Percentiles rank a stretch among this genome's conserved stretches.
These are phyloP conservation scores for Calamus simplicifolius DNA, from an alignment of 176 grass and related monocot genomes.

Conservation along the genomic window DNA sequence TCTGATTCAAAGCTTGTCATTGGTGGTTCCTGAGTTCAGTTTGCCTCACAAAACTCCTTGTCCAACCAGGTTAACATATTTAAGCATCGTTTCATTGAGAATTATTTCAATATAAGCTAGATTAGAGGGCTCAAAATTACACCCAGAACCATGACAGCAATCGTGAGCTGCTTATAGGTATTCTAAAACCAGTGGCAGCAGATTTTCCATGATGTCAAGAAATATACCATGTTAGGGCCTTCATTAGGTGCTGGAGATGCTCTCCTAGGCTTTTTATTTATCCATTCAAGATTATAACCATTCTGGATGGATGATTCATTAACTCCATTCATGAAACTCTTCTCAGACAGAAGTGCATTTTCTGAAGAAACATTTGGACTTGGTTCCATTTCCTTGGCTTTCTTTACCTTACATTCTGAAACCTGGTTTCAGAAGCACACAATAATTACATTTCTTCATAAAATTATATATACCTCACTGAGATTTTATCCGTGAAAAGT, in stretches of 20 bases:
- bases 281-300: slow-evolving; percentile 11
- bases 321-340: slow-evolving; percentile 9
- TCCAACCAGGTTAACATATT: too few species aligned
- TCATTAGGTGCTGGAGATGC: slow-evolving; percentile 6
- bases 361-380: slow-evolving; percentile 9
- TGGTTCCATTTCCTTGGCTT: slow-evolving; percentile 7
- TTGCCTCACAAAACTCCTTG: too few species aligned
- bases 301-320: background rate
- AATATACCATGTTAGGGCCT: slow-evolving; percentile 2
- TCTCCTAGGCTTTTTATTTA: slow-evolving; percentile 8
- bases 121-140: too few species aligned
- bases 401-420: slow-evolving; percentile 19
- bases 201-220: background rate
- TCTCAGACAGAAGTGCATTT: slow-evolving; percentile 20
- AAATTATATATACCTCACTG: background rate
- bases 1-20: too few species aligned
- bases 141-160: too few species aligned
- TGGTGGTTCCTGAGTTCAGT: too few species aligned
- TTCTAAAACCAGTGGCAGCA: too few species aligned
- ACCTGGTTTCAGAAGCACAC: background rate
- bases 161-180: too few species aligned
- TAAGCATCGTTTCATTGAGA: too few species aligned
- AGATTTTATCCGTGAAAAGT: too few species aligned
- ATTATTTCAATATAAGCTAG: too few species aligned
- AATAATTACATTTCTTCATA: background rate